Base-by-base conservation (phyloP, 495 filamentous ascomycete species). In the Schizothecium vesticola region DNA sequence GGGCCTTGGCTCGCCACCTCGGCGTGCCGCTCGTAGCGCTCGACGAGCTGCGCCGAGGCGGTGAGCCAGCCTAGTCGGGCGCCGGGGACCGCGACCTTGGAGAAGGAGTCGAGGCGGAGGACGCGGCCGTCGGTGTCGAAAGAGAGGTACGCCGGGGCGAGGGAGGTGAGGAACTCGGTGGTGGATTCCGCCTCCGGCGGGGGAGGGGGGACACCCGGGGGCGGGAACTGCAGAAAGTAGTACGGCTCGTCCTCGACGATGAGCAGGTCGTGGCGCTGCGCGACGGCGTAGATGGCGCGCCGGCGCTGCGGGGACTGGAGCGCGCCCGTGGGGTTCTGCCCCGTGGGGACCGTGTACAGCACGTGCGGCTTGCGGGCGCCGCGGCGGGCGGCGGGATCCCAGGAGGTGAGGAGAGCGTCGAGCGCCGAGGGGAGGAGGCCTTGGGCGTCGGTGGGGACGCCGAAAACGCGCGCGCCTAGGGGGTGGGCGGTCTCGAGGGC, bases 171-270 rank as follows among this genome's bases (percentile, higher is more conserved):
- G 72, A 87, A 89, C 12, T 81, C 79, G 7, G 81, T 78, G 3
- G 76, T 59, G 0, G 65, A 72, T 13, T 64, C 26, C 2, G 67
- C 61, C 0, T 63, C 65, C 0, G 61, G 31, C 4, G 22, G 19
- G 19, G 24, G 16, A 1, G 9, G 19, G 16, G 43, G 6, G 19
- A 6, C 2, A 0, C 43, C 43, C 1, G 43, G 43, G 0, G 43
- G 88, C 75, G 92, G 87, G 93, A 99, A 97, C 81, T 99, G 95
- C 62, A 99, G 84, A 82, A 94, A 99, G 77, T 92, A 91, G 80
- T 97, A 97, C n/a, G 94, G 94, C 75, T 98, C 94, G 76, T 98
- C 94, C 79, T 98, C 94, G 69, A 98, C 74, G 76, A 98, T 94
- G 78, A 86, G 90, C 59, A 97, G 65, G 74, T 97, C 92, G 75